These are phyloP conservation scores for Amaranthus cruentus DNA, from an alignment of 148 eudicot genomes.

Conservation along the genomic window DNA sequence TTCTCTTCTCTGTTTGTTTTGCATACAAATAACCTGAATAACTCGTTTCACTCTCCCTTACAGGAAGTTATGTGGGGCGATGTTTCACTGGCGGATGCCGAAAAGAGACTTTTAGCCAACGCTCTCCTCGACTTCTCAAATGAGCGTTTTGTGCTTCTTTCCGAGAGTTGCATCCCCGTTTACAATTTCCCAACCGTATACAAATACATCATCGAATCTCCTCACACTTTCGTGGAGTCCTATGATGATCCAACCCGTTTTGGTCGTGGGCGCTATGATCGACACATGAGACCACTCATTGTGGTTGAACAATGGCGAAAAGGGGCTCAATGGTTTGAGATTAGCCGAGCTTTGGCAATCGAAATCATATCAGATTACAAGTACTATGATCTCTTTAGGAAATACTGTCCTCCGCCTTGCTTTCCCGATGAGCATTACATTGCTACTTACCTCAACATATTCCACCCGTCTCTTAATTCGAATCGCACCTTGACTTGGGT, in stretches of 20 bases:
- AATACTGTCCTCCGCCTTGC: slow-evolving; percentile 59
- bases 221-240: slow-evolving; percentile 55
- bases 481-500: slow-evolving; percentile 68
- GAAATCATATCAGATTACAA: slow-evolving; percentile 50
- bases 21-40: no score
- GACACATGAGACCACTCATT: slow-evolving; percentile 54
- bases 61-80: slow-evolving; percentile 76
- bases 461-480: slow-evolving; percentile 39
- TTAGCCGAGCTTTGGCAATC: slow-evolving; percentile 44
- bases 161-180: slow-evolving; percentile 76
- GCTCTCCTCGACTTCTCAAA: slow-evolving; percentile 78
- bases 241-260: slow-evolving; percentile 59
- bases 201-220: slow-evolving; percentile 51
- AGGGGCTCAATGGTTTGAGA: slow-evolving; percentile 80
- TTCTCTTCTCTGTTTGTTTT: neutral
- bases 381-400: slow-evolving; percentile 52
- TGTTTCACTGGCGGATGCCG: slow-evolving; percentile 61
- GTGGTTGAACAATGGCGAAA: slow-evolving; percentile 59
- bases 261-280: slow-evolving; percentile 73
- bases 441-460: slow-evolving; percentile 53
- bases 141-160: slow-evolving; percentile 66
- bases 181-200: slow-evolving; percentile 62
- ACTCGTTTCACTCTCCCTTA: slow-evolving; percentile 1
- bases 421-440: slow-evolving; percentile 77
- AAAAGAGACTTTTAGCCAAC: slow-evolving; percentile 67